Base-by-base conservation (phyloP, 768 basidiomycete genomes). In the Kockovaella imperatae region DNA sequence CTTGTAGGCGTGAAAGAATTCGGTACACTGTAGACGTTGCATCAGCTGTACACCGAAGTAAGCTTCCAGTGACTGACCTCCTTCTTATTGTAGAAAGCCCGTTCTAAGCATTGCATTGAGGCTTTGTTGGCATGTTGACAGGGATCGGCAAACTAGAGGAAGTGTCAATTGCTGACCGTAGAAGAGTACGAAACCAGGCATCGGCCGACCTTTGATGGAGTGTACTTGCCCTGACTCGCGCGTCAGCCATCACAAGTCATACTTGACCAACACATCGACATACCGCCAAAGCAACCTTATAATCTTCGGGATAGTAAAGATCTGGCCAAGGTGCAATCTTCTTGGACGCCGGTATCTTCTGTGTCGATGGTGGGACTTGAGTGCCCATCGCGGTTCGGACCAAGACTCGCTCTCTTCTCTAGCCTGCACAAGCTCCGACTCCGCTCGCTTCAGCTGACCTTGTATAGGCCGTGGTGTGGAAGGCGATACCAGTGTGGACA, bases 101-200 rank as follows among this genome's bases (percentile, higher is more conserved):
- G 42, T 39, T 70, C 69, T 45, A 70, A 52, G 40, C 69, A 70
- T n/a, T 66, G 61, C 18, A 62, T 47, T 5, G 64, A 63, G 1
- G 69, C 69, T 49, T 65, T 64, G 35, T 53, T 54, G 5, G 69
- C 69, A 41, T 60, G 64, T 53, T 67, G 54, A 49, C 69, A 70
- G 14, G 69, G 69, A 41, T 70, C 69, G n/a, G 58, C 60, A 53
- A 60, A 67, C 63, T 70, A 34, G 40, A 18, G 23, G n/a, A n/a
- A n/a, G n/a, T n/a, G n/a, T n/a, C n/a, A n/a, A n/a, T n/a, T n/a
- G n/a, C n/a, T n/a, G n/a, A n/a, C n/a, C n/a, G n/a, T n/a, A n/a
- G n/a, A n/a, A n/a, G n/a, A n/a, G n/a, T n/a, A n/a, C n/a, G n/a
- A n/a, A n/a, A n/a, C n/a, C n/a, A n/a, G n/a, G n/a, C n/a, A n/a